Conservation (phyloP, 768 basidiomycete genomes). For the Podaxis sp. region DNA sequence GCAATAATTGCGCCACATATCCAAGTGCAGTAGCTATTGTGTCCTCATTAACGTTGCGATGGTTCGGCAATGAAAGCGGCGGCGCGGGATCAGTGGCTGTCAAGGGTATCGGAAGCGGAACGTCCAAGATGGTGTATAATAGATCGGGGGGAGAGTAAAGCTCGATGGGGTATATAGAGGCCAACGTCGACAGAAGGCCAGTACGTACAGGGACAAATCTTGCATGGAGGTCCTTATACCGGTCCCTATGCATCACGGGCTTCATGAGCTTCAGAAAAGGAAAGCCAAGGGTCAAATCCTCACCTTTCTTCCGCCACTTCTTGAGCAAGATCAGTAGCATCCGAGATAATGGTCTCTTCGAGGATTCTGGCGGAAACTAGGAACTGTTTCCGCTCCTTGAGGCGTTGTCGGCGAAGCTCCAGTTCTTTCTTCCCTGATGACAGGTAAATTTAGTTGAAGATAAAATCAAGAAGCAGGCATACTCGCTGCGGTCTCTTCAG, state of each 20-base stretch:
- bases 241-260: conserved; percentile 39
- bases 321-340: conserved; percentile 6
- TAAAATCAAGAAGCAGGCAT: conserved; percentile 22
- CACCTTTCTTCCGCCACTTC: conserved; percentile 23
- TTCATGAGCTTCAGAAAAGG: conserved; percentile 1
- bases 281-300: conserved; percentile 16
- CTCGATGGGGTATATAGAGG: conserved; percentile 86
- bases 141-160: conserved; percentile 80
- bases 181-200: conserved; percentile 67
- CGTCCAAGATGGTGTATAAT: conserved; percentile 83
- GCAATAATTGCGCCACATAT: conserved; percentile 84
- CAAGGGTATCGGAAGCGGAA: conserved; percentile 89
- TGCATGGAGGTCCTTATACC: conserved; percentile 45
- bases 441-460: conserved; percentile 1
- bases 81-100: conserved; percentile 79
- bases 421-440: conserved; percentile 32
- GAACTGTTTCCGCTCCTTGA: conserved; percentile 46
- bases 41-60: conserved; percentile 80
- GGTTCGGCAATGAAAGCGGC: conserved; percentile 64
- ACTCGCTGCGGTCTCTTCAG: conserved; percentile 49
- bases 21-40: conserved; percentile 87
- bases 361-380: conserved; percentile 39
- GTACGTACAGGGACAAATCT: conserved; percentile 56
- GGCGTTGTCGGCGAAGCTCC: conserved; percentile 37
- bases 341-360: conserved; percentile 14